Conservation (phyloP, 306 rosid species). For the Boehmeria nivea region DNA sequence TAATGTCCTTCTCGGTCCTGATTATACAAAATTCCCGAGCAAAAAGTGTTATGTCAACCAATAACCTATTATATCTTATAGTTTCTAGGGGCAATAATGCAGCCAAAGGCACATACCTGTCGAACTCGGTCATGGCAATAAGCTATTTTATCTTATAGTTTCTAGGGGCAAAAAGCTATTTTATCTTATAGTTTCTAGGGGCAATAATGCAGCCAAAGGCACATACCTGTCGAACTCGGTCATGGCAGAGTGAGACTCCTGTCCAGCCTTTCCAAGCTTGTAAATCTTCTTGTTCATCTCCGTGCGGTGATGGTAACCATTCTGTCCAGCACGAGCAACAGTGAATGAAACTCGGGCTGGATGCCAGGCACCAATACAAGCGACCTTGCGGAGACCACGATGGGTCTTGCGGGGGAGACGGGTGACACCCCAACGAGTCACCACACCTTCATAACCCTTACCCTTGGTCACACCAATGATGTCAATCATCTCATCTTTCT, state of each 20-base stretch:
- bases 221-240: conserved; percentile 15
- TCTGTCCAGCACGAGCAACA: conserved; percentile 12
- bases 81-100: no score
- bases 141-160: not conserved
- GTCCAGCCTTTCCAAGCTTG: conserved; percentile 19
- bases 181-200: no score
- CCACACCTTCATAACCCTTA: conserved; percentile 17
- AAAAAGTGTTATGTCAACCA: not conserved
- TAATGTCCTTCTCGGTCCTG: conserved; percentile 20
- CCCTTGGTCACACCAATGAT: conserved; percentile 17
- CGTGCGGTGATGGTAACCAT: conserved; percentile 12
- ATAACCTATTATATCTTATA: not conserved
- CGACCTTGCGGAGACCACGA: conserved; percentile 13
- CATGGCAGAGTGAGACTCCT: conserved; percentile 18
- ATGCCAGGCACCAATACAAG: conserved; percentile 19
- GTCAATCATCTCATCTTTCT: conserved; percentile 18
- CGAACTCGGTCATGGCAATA: conserved; percentile 13
- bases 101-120: not conserved
- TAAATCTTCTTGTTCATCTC: conserved; percentile 17
- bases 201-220: not conserved
- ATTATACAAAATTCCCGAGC: not conserved
- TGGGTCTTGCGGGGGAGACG: conserved; percentile 13
- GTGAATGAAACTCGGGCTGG: conserved; percentile 16
- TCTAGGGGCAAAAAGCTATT: not conserved
- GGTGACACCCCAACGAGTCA: conserved; percentile 19